Percentiles rank a stretch among this genome's conserved stretches.
phyloP scores from a whole-genome alignment of 495 filamentous ascomycete genomes.

The Penicillium herquei region DNA sequence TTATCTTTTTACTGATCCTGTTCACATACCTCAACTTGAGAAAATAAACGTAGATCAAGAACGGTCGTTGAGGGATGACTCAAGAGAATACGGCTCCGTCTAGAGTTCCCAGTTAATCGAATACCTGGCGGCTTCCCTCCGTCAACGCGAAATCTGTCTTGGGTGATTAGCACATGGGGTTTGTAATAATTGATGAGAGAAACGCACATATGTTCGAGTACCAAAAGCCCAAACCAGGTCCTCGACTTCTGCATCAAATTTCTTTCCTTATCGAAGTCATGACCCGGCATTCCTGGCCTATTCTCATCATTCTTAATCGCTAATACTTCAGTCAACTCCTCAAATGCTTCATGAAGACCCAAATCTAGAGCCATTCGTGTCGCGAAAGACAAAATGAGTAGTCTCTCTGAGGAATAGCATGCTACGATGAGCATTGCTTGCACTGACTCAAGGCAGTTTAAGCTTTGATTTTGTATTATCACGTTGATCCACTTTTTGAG shows the following conservation, averaged over 20 bases:
- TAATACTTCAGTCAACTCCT: conserved; percentile 33
- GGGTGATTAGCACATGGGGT: conserved; percentile 4
- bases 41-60: conserved; percentile 49
- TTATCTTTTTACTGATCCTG: too few relatives aligned
- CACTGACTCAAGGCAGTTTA: conserved; percentile 42
- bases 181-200: neutral
- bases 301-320: conserved; percentile 28
- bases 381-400: conserved; percentile 45
- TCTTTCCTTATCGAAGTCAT: conserved; percentile 27
- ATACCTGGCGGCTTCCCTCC: conserved; percentile 49
- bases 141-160: conserved; percentile 46
- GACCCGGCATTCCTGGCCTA: conserved; percentile 7
- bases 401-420: conserved; percentile 49
- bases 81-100: conserved; percentile 43
- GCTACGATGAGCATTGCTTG: conserved; percentile 50
- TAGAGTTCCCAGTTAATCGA: conserved; percentile 35
- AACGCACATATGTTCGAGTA: conserved; percentile 47
- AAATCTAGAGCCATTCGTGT: conserved; percentile 47
- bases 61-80: conserved; percentile 40
- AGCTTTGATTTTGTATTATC: conserved; percentile 38
- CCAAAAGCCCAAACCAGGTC: conserved; percentile 47
- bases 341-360: conserved; percentile 41
- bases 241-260: conserved; percentile 39
- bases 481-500: conserved; percentile 47
- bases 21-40: conserved; percentile 48